Conservation (phyloP, 345 rosid genomes). For the Dipteronia sinensis region DNA sequence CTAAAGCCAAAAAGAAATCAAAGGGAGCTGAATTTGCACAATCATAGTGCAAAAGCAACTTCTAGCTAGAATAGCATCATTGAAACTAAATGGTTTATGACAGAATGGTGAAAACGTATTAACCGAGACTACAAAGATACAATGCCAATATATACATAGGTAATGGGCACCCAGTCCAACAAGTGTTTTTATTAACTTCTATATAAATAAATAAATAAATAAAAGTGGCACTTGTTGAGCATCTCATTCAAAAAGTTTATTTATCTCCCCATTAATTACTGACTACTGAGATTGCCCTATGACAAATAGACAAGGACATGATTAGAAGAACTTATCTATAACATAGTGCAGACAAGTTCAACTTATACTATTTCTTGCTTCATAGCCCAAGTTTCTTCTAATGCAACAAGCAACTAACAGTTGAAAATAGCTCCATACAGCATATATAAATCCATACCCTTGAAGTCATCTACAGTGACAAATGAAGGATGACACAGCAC, state of each 20-base stretch:
- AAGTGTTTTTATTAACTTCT: too few relatives aligned
- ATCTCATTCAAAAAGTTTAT: not conserved
- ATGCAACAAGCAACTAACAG: too few relatives aligned
- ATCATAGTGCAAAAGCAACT: not conserved
- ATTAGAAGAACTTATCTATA: not conserved
- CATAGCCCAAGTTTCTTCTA: too few relatives aligned
- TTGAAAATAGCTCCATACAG: not conserved
- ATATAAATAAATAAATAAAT: too few relatives aligned
- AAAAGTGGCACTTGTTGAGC: not conserved
- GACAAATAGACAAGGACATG: not conserved
- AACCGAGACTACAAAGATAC: not conserved
- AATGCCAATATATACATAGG: not conserved
- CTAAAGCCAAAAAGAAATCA: not conserved
- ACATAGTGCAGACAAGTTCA: not conserved
- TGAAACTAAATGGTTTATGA: too few relatives aligned
- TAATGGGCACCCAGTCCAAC: not conserved
- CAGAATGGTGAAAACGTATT: not conserved
- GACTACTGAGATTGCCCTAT: not conserved
- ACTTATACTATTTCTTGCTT: not conserved
- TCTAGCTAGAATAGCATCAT: not conserved
- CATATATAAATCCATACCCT: constrained; percentile 43
- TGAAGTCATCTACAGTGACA: constrained; percentile 66
- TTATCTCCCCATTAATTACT: not conserved
- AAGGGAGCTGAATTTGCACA: not conserved
- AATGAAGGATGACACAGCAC: constrained; percentile 76